Base-by-base conservation (phyloP, 2,329 filamentous ascomycete genomes). In the Penicillium frequentans region DNA sequence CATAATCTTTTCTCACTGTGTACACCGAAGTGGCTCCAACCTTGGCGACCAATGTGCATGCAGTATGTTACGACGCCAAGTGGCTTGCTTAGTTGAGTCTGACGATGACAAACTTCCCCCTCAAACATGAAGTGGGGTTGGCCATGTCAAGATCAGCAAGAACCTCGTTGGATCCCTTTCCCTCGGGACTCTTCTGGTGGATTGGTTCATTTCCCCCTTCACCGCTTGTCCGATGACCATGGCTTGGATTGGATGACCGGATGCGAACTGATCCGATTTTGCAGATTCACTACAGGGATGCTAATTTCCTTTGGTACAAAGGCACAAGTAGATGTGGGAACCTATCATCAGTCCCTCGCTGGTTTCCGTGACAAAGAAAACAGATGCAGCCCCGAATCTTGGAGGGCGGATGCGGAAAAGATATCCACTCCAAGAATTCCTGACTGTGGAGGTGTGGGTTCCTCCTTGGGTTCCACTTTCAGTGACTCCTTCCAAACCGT, bases 121-220 rank as follows among this genome's bases (percentile, higher is more conserved):
- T 55, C 50, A 29, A 39, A 55, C 48, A 45, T 50, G 39, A 54
- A 60, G 58, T 63, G 63, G 63, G 61, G 54, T 49, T 48, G 26
- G 24, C 52, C 44, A 44, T 49, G 56, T 43, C 57, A 62, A 31
- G 63, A 66, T 65, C 64, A 64, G 54, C 63, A 55, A 46, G 45
- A 55, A 56, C 52, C 59, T 65, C 60, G 60, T 65, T 65, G 60
- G 58, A 52, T 52, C 56, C 64, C 64, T 51, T 59, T 57, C 55
- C 53, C 48, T 65, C 60, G 64, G 63, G 60, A 63, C 51, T 58
- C 27, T 52, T 55, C 29, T 50, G 43, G 55, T 59, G 57, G 59
- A 44, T 59, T 49, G 42, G 53, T 59, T 61, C 53, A 54, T 62
- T 61, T 56, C 24, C 50, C 52, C 52, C 33, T 43, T 62, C 63